A percentile compares a stretch with the other conserved stretches of the same genome.
Conservation (phyloP, 768 basidiomycete species). For the Boletus sp. region DNA sequence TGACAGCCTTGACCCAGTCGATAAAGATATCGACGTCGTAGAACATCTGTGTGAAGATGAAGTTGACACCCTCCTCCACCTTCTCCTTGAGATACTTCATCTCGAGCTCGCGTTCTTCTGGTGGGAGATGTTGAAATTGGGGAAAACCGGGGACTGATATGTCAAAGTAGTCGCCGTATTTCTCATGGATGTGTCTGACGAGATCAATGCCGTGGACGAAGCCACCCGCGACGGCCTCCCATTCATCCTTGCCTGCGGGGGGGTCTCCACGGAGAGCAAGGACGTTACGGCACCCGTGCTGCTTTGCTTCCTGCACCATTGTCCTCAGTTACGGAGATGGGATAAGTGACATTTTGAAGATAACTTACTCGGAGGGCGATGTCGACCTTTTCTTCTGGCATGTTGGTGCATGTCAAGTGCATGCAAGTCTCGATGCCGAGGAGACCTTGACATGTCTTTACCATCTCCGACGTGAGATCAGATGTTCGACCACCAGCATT, state of each 20-base stretch:
- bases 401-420: conserved; percentile 98
- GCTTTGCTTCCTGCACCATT: conserved; percentile 72
- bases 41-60: conserved; percentile 99
- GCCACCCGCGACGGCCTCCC: conserved; percentile 90
- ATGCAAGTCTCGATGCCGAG: conserved; percentile 97
- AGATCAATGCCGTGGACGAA: conserved; percentile 91
- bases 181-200: conserved; percentile 77
- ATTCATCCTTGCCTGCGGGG: conserved; percentile 81
- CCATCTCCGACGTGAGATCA: conserved; percentile 89
- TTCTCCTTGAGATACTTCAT: conserved; percentile 88
- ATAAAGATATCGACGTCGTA: conserved; percentile 92
- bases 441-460: conserved; percentile 88
- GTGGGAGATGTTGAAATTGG: conserved; percentile 69
- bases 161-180: conserved; percentile 92
- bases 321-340: conserved; percentile 1
- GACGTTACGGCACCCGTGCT: conserved; percentile 86
- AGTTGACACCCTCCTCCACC: conserved; percentile 82
- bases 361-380: conserved; percentile 75
- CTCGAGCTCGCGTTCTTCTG: conserved; percentile 72
- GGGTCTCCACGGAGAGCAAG: conserved; percentile 94
- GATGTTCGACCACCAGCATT: conserved; percentile 96
- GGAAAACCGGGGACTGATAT: conserved; percentile 94
- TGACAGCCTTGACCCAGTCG: conserved; percentile 80
- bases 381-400: conserved; percentile 95
- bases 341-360: not conserved